A percentile compares a stretch with the other conserved stretches of the same genome.
These are phyloP conservation scores for Lolium rigidum DNA, from an alignment of 176 grass and related monocot species.

Conservation along the genomic window DNA sequence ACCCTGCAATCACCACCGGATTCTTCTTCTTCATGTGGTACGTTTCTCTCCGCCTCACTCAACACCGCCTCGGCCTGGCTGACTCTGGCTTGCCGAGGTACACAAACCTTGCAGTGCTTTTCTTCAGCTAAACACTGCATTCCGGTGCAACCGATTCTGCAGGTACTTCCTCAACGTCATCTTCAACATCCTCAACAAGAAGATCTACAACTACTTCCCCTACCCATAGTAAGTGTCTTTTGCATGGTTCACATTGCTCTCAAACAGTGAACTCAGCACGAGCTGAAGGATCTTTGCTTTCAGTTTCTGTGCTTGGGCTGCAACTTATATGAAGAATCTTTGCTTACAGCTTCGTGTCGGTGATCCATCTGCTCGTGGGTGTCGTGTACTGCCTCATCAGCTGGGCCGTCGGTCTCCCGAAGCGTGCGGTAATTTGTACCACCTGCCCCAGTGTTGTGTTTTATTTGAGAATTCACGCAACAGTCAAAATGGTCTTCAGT, in stretches of 20 bases:
- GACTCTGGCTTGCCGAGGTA: no score
- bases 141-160: conserved; percentile 35
- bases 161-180: conserved; percentile 99
- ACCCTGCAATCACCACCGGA: conserved; percentile 81
- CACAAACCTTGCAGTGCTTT: background rate
- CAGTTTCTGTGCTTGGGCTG: background rate
- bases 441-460: background rate
- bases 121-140: conserved; percentile 9
- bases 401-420: conserved; percentile 87
- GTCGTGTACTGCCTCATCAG: conserved; percentile 77
- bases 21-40: conserved; percentile 99
- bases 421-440: conserved; percentile 79
- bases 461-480: background rate
- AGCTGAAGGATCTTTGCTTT: background rate
- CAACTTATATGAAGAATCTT: background rate
- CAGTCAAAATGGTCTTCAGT: background rate
- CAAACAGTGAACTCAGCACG: no score
- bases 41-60: no score
- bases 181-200: conserved; percentile 99
- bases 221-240: conserved; percentile 90
- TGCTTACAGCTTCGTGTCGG: conserved; percentile 77
- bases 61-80: no score
- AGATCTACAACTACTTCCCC: conserved; percentile 99
- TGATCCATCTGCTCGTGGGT: conserved; percentile 83
- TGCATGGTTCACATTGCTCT: background rate